phyloP scores from a whole-genome alignment of 495 filamentous ascomycete genomes.

The Aspergillus campestris region DNA sequence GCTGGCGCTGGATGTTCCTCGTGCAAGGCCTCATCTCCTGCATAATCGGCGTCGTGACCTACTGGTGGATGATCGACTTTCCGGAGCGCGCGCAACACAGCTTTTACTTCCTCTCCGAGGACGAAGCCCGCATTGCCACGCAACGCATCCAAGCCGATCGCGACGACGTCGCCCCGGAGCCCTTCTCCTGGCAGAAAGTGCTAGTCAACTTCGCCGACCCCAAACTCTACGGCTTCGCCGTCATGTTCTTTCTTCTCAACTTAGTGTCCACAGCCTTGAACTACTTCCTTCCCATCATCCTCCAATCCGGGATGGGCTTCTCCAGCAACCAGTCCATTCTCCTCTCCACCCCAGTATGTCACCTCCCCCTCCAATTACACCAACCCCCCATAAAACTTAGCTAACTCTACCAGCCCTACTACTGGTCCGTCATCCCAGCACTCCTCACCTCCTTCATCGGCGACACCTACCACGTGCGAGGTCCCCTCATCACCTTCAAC shows the following conservation, averaged over 20 bases:
- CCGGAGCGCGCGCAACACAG: constrained; percentile 56
- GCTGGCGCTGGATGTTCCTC: constrained; percentile 74
- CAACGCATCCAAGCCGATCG: constrained; percentile 55
- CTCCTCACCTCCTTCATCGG: constrained; percentile 60
- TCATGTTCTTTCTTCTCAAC: constrained; percentile 67
- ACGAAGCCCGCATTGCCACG: constrained; percentile 49
- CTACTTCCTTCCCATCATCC: constrained; percentile 66
- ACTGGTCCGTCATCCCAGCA: constrained; percentile 64
- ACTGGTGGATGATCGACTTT: constrained; percentile 77
- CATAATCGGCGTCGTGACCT: constrained; percentile 58
- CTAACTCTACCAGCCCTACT: constrained; percentile 47
- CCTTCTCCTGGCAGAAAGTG: constrained; percentile 52
- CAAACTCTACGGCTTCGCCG: constrained; percentile 67
- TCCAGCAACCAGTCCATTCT: constrained; percentile 56
- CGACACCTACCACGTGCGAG: constrained; percentile 56
- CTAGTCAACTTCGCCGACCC: constrained; percentile 53
- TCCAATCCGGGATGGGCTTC: constrained; percentile 66
- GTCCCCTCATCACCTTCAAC: constrained; percentile 67
- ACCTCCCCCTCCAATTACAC: not conserved
- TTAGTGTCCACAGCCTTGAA: constrained; percentile 59
- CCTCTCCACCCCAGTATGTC: constrained; percentile 53
- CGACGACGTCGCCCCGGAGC: constrained; percentile 53
- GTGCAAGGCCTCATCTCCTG: constrained; percentile 60
- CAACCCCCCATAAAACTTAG: not conserved
- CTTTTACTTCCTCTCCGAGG: constrained; percentile 53